These are phyloP conservation scores for Auriscalpium microsporum DNA, from an alignment of 768 basidiomycete genomes.

Conservation along the genomic window DNA sequence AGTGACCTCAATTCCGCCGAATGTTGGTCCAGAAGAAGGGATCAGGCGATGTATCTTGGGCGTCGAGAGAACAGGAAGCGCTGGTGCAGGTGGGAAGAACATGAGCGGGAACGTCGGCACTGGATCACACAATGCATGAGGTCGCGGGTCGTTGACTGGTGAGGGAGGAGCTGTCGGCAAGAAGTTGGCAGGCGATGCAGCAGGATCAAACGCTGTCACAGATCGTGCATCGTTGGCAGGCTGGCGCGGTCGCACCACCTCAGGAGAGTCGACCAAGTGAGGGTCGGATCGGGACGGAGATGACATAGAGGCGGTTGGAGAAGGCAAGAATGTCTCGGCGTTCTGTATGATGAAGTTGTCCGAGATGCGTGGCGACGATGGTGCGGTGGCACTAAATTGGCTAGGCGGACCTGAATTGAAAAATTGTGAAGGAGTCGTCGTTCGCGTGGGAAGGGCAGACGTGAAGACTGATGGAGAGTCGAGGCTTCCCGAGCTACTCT, in stretches of 20 bases:
- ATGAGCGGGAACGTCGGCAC: conserved; percentile 21
- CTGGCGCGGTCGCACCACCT: neutral
- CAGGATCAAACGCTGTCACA: neutral
- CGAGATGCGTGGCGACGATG: conserved; percentile 10
- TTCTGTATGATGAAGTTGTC: conserved; percentile 4
- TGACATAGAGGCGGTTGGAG: conserved; percentile 5
- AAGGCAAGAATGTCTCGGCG: conserved; percentile 7
- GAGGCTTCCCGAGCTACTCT: conserved; percentile 23
- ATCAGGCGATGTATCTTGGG: conserved; percentile 83
- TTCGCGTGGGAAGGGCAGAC: conserved; percentile 22
- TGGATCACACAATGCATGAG: conserved; percentile 7
- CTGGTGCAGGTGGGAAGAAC: conserved; percentile 49
- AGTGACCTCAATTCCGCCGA: conserved; percentile 92
- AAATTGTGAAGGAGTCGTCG: conserved; percentile 23
- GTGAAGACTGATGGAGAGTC: conserved; percentile 22
- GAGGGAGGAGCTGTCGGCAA: conserved; percentile 18
- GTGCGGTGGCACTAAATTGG: conserved; percentile 11
- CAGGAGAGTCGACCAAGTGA: conserved; percentile 1
- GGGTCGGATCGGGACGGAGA: conserved; percentile 4
- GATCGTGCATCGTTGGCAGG: neutral
- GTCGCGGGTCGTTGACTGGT: conserved; percentile 10
- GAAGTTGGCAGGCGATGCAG: conserved; percentile 11
- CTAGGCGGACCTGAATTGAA: conserved; percentile 10
- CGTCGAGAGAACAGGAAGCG: conserved; percentile 39
- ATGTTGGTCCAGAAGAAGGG: conserved; percentile 76